phyloP scores from a whole-genome alignment of 805 yeast species.

The Lipomyces oligophaga region DNA sequence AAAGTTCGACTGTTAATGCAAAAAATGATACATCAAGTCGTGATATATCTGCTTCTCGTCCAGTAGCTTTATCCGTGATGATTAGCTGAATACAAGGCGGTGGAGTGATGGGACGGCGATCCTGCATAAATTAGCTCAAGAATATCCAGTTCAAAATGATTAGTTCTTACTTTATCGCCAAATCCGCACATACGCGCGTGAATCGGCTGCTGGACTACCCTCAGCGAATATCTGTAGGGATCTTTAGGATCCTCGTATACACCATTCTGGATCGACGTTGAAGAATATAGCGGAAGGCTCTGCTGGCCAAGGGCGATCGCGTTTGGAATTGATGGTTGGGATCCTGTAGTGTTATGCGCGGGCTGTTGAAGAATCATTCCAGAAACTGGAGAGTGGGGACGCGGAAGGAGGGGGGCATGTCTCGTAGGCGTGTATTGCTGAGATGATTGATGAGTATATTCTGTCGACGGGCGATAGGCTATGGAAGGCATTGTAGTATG shows the following conservation, averaged over 20 bases:
- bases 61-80: conserved; percentile 31
- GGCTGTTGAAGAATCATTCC: background rate
- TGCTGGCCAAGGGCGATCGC: background rate
- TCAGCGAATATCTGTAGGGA: conserved; percentile 31
- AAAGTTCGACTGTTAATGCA: conserved; percentile 43
- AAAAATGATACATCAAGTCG: conserved; percentile 38
- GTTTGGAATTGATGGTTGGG: background rate
- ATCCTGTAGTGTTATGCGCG: background rate
- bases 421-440: conserved; percentile 4
- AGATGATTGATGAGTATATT: too few species aligned
- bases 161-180: conserved; percentile 39
- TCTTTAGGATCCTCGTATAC: conserved; percentile 18
- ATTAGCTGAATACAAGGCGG: conserved; percentile 36
- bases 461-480: too few species aligned
- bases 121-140: conserved; percentile 13
- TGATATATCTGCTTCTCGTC: conserved; percentile 32
- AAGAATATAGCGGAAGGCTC: background rate
- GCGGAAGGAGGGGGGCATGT: background rate
- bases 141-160: background rate
- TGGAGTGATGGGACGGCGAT: conserved; percentile 36
- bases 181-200: conserved; percentile 49
- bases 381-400: too few species aligned
- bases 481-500: too few species aligned
- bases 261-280: too few species aligned
- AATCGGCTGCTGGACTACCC: conserved; percentile 44